These are phyloP conservation scores for Babesia bigemina DNA, from an alignment of 169 alveolate species.

Conservation along the genomic window DNA sequence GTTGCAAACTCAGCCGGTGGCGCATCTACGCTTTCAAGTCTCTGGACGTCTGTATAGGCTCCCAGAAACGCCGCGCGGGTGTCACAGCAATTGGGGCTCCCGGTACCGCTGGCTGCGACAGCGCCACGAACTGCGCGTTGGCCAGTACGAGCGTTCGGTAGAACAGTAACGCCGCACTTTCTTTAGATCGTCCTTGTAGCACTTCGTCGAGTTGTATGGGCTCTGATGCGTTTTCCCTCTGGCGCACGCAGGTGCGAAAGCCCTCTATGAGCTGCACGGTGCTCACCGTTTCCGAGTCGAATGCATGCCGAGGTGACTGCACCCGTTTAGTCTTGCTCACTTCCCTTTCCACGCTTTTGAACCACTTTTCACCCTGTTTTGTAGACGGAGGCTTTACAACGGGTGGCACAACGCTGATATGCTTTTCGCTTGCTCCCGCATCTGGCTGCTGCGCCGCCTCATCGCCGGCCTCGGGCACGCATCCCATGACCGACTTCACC, in stretches of 20 bases:
- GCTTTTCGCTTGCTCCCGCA: neutral
- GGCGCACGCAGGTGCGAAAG: constrained; percentile 43
- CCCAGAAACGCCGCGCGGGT: constrained; percentile 41
- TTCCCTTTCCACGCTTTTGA: constrained; percentile 13
- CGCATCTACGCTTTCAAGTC: constrained; percentile 12
- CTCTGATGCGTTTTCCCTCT: constrained; percentile 5
- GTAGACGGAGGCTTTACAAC: neutral
- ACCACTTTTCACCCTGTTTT: constrained; percentile 29
- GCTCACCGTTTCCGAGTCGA: constrained; percentile 20
- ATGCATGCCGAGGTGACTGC: neutral
- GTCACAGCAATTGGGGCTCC: constrained; percentile 24
- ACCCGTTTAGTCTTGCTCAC: neutral
- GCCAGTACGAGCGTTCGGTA: constrained; percentile 65
- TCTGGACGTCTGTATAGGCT: constrained; percentile 9
- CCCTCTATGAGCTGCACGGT: constrained; percentile 49
- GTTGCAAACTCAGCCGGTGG: too few relatives aligned
- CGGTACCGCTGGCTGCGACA: constrained; percentile 30
- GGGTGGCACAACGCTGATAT: neutral
- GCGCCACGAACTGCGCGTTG: constrained; percentile 48
- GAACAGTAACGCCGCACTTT: constrained; percentile 54
- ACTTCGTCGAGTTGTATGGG: constrained; percentile 15
- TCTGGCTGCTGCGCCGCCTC: neutral
- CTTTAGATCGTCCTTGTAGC: constrained; percentile 25
- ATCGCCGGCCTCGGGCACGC: constrained; percentile 6
- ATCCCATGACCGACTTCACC: constrained; percentile 22